These are phyloP conservation scores for Mycosphaerella sp. DNA, from an alignment of 2,329 filamentous ascomycete species.

Conservation along the genomic window DNA sequence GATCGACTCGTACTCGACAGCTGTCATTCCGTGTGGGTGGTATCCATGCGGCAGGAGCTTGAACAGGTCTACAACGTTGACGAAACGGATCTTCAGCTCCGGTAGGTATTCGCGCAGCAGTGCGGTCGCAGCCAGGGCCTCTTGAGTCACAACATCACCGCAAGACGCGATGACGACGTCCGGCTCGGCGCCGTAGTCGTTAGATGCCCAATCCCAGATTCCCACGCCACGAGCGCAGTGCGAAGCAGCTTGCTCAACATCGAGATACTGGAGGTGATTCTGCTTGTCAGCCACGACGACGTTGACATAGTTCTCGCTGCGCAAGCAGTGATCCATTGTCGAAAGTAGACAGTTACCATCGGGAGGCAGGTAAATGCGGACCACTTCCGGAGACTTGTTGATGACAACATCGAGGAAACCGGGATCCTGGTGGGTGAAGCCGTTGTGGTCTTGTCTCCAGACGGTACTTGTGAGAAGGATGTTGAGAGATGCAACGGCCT, in stretches of 20 bases:
- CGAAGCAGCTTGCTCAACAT: conserved; percentile 63
- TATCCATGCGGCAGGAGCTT: conserved; percentile 64
- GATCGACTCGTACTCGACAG: conserved; percentile 59
- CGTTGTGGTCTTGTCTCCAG: conserved; percentile 79
- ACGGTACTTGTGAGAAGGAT: conserved; percentile 73
- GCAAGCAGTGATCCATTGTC: conserved; percentile 69
- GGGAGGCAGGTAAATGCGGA: conserved; percentile 73
- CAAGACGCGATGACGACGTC: conserved; percentile 72
- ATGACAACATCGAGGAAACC: conserved; percentile 73
- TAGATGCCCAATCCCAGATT: conserved; percentile 72
- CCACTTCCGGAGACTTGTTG: conserved; percentile 74
- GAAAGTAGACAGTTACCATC: conserved; percentile 74
- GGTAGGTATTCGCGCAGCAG: conserved; percentile 66
- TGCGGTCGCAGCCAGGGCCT: conserved; percentile 68
- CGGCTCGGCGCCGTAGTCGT: conserved; percentile 61
- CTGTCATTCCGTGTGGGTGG: conserved; percentile 66
- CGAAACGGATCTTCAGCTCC: conserved; percentile 67
- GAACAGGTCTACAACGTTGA: conserved; percentile 77
- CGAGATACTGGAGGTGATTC: conserved; percentile 68
- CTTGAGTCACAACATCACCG: conserved; percentile 68
- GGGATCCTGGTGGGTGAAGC: conserved; percentile 75
- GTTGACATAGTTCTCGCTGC: conserved; percentile 71
- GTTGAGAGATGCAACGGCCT: conserved; percentile 67
- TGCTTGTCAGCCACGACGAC: conserved; percentile 76
- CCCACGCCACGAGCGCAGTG: conserved; percentile 75